Evolutionary conservation across 495 filamentous ascomycete genomes (phyloP).

Genomic region (Niebla homalea): DNA sequence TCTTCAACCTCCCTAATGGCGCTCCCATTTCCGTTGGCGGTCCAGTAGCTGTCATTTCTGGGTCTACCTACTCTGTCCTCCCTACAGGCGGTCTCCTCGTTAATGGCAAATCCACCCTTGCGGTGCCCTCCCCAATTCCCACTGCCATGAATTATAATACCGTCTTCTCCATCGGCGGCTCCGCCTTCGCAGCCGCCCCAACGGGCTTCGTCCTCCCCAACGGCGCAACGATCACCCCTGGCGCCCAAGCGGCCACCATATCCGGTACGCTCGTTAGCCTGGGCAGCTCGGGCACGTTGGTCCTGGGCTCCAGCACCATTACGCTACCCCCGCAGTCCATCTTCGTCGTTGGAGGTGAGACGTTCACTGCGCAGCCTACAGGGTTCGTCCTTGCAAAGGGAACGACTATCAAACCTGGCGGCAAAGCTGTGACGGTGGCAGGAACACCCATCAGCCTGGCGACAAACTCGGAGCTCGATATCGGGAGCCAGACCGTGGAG

Average conservation of each 20-base stretch:
- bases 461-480: neutral
- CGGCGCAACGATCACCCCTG: neutral
- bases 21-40: constrained; percentile 2
- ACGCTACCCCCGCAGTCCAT: neutral
- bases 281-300: neutral
- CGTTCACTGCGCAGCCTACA: neutral
- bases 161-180: constrained; percentile 1
- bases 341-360: neutral
- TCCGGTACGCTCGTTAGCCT: neutral
- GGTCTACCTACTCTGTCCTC: constrained; percentile 5
- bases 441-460: constrained; percentile 3
- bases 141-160: neutral
- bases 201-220: constrained; percentile 1
- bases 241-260: neutral
- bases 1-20: constrained; percentile 3
- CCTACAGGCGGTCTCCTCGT: constrained; percentile 2
- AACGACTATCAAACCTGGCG: constrained; percentile 10
- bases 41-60: neutral
- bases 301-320: neutral
- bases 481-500: neutral
- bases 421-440: constrained; percentile 11
- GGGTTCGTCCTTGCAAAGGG: constrained; percentile 4
- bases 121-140: neutral
- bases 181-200: neutral
- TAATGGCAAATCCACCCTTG: neutral